These are phyloP conservation scores for Skeletonema grethae DNA, from an alignment of 108 stramenopile genomes.

Conservation along the genomic window DNA sequence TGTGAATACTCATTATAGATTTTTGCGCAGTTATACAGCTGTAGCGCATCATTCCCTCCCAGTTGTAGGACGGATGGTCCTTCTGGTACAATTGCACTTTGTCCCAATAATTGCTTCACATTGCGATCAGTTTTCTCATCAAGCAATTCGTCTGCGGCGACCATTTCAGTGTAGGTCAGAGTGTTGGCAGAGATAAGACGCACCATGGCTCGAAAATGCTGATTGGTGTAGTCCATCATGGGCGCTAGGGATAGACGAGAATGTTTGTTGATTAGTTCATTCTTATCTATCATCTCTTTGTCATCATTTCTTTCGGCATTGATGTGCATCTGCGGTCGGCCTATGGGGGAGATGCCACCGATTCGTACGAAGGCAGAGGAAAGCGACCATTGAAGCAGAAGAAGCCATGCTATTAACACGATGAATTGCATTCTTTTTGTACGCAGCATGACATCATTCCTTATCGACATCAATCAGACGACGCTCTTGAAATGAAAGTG, in stretches of 20 bases:
- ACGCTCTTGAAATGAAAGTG: no score
- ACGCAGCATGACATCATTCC: background rate
- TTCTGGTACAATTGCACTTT: conserved; percentile 6
- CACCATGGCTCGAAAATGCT: conserved; percentile 50
- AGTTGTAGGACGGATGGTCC: conserved; percentile 58
- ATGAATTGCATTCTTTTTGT: background rate
- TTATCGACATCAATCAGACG: no score
- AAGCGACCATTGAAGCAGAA: background rate
- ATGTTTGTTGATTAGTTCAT: background rate
- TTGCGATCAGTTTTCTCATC: conserved; percentile 1
- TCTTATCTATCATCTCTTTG: background rate
- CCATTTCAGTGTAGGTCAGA: conserved; percentile 73
- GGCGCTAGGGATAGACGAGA: conserved; percentile 51
- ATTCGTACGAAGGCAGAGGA: background rate
- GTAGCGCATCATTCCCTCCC: conserved; percentile 57
- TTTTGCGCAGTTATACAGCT: conserved; percentile 23
- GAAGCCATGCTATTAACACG: background rate
- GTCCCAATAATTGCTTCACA: background rate
- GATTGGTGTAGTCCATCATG: conserved; percentile 80
- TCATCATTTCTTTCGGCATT: background rate
- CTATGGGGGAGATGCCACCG: background rate
- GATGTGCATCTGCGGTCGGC: background rate
- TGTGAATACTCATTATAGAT: background rate
- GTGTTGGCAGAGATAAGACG: conserved; percentile 43
- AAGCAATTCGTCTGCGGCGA: conserved; percentile 46